These are phyloP conservation scores for Stenocarpella maydis DNA, from an alignment of 2,329 filamentous ascomycete genomes.

Conservation along the genomic window DNA sequence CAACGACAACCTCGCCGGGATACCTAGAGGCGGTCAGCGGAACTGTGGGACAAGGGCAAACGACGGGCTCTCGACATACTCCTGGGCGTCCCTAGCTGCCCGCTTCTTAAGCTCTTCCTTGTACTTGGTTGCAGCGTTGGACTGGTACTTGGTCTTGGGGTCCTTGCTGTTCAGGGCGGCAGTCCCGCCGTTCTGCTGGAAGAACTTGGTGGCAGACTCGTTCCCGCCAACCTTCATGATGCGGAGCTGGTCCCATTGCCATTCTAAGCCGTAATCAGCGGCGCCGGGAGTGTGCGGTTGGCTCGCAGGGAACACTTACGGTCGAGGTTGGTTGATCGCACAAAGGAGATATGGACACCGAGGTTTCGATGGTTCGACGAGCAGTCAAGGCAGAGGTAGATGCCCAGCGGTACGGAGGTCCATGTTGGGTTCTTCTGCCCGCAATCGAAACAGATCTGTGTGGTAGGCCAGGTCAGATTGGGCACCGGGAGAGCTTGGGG, in stretches of 20 bases:
- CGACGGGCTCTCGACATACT: constrained; percentile 63
- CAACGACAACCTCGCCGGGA: constrained; percentile 86
- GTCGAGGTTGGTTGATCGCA: constrained; percentile 97
- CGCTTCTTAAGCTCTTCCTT: constrained; percentile 94
- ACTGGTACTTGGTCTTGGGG: constrained; percentile 95
- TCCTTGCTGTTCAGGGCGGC: constrained; percentile 97
- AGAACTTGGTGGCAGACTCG: constrained; percentile 97
- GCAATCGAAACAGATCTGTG: constrained; percentile 96
- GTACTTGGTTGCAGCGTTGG: constrained; percentile 92
- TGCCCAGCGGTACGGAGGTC: constrained; percentile 96
- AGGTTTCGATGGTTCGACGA: constrained; percentile 97
- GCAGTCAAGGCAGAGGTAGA: constrained; percentile 98
- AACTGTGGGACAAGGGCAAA: neutral
- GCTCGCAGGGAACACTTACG: constrained; percentile 67
- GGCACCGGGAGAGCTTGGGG: neutral
- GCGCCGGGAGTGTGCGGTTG: neutral
- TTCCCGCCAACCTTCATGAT: constrained; percentile 99
- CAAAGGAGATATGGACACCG: constrained; percentile 98
- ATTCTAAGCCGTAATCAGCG: constrained; percentile 63
- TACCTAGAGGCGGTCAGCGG: constrained; percentile 62
- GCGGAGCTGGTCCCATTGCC: constrained; percentile 99
- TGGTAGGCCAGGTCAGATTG: constrained; percentile 35
- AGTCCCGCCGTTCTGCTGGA: constrained; percentile 94
- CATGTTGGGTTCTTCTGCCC: constrained; percentile 97
- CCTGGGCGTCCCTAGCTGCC: constrained; percentile 81